phyloP scores from a whole-genome alignment of 352 stramenopile species.

The Peronospora destructor region DNA sequence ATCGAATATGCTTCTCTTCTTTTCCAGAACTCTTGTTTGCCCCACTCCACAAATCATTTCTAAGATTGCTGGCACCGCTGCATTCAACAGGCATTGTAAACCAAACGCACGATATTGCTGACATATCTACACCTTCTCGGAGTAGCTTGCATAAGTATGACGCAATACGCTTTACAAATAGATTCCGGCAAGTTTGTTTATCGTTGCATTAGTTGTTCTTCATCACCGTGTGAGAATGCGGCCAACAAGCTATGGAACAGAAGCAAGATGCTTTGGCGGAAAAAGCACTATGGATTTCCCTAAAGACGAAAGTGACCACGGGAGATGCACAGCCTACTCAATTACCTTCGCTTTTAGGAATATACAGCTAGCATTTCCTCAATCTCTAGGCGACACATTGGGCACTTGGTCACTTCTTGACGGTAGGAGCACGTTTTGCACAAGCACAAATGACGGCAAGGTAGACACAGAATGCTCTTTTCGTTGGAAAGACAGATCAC shows the following conservation, averaged over 20 bases:
- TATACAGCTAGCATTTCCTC: constrained; percentile 82
- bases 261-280: neutral
- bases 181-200: too few species aligned
- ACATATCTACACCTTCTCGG: too few species aligned
- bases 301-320: constrained; percentile 6
- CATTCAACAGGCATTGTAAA: too few species aligned
- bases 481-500: constrained; percentile 78
- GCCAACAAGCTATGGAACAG: neutral
- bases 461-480: constrained; percentile 79
- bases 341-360: constrained; percentile 33
- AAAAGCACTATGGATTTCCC: constrained; percentile 11
- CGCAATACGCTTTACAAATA: too few species aligned
- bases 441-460: constrained; percentile 76
- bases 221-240: neutral
- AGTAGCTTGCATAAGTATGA: too few species aligned
- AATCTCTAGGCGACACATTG: constrained; percentile 77
- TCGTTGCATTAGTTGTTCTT: too few species aligned
- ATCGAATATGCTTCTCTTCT: too few species aligned
- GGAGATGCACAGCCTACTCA: neutral
- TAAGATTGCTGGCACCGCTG: too few species aligned
- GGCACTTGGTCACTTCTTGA: constrained; percentile 70
- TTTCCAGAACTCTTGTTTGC: too few species aligned
- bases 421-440: constrained; percentile 65
- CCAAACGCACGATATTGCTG: too few species aligned
- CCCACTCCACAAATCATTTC: too few species aligned